Evolutionary conservation across 768 basidiomycete species (phyloP), one percentile per base, ranked within the genome.

Genomic region (Clitopilus passeckerianus): DNA sequence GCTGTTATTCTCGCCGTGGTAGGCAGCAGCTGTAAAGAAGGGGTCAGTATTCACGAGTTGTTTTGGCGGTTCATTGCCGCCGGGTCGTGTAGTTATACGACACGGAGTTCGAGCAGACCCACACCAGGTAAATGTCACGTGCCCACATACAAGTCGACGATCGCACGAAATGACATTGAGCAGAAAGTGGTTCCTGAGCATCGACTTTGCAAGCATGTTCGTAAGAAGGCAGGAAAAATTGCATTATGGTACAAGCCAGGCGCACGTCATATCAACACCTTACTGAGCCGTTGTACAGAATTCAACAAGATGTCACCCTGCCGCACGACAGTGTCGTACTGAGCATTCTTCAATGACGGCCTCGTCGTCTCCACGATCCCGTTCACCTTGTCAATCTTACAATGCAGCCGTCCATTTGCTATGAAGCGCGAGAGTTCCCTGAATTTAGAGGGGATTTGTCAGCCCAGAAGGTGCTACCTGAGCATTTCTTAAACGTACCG

Each of bases 381-480:
- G 59, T 89, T 81, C n/a, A 98, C 96, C 67, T 93, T 92, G 79
- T 98, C 95, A 60, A 98, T 98, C 0, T 87, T 86, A 65, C 89
- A 91, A 67, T 92, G 86, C 54, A 99, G 73, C 10, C 96, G 81
- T 22, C 91, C 90, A 14, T 84, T 83, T 15, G 95, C 89, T 64
- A 99, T 98, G 77, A 98, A 96, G 6, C 87, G 84, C 30, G 93
- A 92, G 34, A 98, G 80, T 68, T 99, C 95, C 65, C 93, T 95
- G 60, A 16, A 24, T 18, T 35, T 41, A 37, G 15, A 14, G 14
- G n/a, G 58, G 18, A 34, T 6, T 43, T 23, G 22, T 18, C 12
- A 24, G 15, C 18, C 18, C 15, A 41, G 54, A 30, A 30, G n/a
- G 7, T 6, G 34, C 18, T n/a, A 53, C 1, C 23, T 16, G 53